Conservation (phyloP, 2,329 filamentous ascomycete genomes). For the Calonectria ilicicola region DNA sequence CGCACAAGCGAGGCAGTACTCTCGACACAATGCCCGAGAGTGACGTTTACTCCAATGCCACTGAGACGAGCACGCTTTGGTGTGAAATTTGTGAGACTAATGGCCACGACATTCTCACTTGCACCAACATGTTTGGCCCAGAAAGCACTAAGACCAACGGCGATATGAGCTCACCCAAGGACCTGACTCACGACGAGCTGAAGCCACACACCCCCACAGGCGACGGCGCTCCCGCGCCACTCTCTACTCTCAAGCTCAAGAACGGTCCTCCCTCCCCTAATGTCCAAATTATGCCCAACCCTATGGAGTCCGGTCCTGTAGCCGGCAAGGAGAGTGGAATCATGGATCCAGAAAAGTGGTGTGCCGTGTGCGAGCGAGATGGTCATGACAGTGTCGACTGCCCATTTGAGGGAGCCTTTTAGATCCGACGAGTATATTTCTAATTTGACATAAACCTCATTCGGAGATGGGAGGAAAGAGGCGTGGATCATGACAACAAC, state of each 20-base stretch:
- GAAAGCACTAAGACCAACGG: constrained; percentile 51
- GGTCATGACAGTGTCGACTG: constrained; percentile 97
- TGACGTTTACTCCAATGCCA: constrained; percentile 76
- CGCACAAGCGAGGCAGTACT: constrained; percentile 61
- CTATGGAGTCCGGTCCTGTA: constrained; percentile 74
- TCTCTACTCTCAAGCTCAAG: constrained; percentile 65
- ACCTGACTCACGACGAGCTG: constrained; percentile 50
- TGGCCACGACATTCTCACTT: constrained; percentile 94
- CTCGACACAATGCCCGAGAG: constrained; percentile 79
- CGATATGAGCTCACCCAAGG: constrained; percentile 49
- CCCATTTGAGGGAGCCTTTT: constrained; percentile 87
- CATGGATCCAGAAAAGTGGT: constrained; percentile 92
- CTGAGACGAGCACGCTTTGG: constrained; percentile 82
- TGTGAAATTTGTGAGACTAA: constrained; percentile 95
- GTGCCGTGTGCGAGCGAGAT: constrained; percentile 94
- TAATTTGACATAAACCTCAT: constrained; percentile 16
- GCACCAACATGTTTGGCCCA: constrained; percentile 85
- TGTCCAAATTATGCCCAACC: constrained; percentile 67
- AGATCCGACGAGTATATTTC: constrained; percentile 35
- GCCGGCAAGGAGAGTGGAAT: constrained; percentile 83
- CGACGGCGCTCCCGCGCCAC: constrained; percentile 65
- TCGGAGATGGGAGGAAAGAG: constrained; percentile 19
- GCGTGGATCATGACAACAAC: constrained; percentile 32
- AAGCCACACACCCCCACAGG: constrained; percentile 57
- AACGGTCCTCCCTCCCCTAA: constrained; percentile 51